Evolutionary conservation across 192 early-diverging fungal genomes (phyloP), one percentile per base, ranked within the genome.

Genomic region (Podila verticillata): DNA sequence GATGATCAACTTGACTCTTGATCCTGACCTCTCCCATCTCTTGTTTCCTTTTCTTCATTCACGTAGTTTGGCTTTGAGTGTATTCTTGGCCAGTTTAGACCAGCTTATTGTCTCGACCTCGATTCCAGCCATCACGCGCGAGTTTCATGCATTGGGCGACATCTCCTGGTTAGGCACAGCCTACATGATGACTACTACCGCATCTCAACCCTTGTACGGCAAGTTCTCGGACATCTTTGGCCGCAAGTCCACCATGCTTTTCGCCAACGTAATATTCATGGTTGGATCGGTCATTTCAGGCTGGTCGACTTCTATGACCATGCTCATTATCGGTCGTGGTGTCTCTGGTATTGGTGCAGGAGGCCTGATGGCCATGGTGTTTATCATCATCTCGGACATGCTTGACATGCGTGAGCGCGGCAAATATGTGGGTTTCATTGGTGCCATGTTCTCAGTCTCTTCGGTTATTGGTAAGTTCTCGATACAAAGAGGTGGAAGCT

Each of bases 141-240:
- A 93, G 35, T 91, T 95, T 54, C 68, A 86, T 6, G 73, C 87
- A 7, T 80, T 92, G 26, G 84, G 77, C 22, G 81, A 82, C 47
- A 88, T 92, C 31, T 62, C 81, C 0, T 71, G 72, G 94, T 87
- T 97, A 49, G 91, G 89, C 19, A 88, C 87, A 20, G 80, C 86
- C 31, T 95, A 92, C 70, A 83, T 94, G 22, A 83, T 94, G 62
- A 87, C 90, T 13, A 54, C 84, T 3, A 84, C 83, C 20, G 68
- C 73, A 19, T 72, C 74, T 29, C 83, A 84, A 57, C 75, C 83
- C 34, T 30, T 72, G 13, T 84, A 95, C 82, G 96, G 94, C n/a
- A 92, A 91, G 61, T 63, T 95, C 65, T 97, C 66, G 85, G 95
- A 97, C 61, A 93, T 96, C 31, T 94, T 96, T 82, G 97, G 92